These are phyloP conservation scores for Botrytis deweyae DNA, from an alignment of 2,329 filamentous ascomycete species.

Conservation along the genomic window DNA sequence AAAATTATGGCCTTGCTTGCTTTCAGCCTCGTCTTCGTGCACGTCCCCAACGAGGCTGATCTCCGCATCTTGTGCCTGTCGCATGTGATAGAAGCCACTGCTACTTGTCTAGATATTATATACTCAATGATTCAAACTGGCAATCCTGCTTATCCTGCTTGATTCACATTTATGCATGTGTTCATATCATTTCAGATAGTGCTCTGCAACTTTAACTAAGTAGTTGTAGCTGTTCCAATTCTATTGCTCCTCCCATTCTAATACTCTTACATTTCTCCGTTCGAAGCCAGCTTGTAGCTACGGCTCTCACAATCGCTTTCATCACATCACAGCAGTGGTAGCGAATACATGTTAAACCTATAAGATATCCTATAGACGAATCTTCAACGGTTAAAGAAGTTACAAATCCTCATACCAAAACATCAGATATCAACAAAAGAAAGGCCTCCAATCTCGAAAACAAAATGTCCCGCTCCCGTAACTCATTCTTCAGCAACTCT, in stretches of 20 bases:
- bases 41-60: constrained; percentile 16
- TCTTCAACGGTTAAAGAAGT: background rate
- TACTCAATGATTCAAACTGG: background rate
- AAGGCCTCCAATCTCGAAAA: background rate
- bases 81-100: constrained; percentile 17
- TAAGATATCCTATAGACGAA: background rate
- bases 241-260: background rate
- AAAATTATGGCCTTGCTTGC: background rate
- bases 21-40: constrained; percentile 13
- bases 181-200: background rate
- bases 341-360: background rate
- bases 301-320: background rate
- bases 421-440: background rate
- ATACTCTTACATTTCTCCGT: background rate
- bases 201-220: background rate
- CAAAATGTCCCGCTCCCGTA: constrained; percentile 18
- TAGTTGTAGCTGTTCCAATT: background rate
- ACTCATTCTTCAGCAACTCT: constrained; percentile 13
- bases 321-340: background rate
- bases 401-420: background rate
- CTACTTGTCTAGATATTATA: background rate
- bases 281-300: background rate
- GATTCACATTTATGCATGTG: background rate
- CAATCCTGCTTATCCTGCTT: background rate
- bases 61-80: constrained; percentile 6